Conservation (phyloP, 1,284 basidiomycete genomes). For the Pyrrhoderma noxium region DNA sequence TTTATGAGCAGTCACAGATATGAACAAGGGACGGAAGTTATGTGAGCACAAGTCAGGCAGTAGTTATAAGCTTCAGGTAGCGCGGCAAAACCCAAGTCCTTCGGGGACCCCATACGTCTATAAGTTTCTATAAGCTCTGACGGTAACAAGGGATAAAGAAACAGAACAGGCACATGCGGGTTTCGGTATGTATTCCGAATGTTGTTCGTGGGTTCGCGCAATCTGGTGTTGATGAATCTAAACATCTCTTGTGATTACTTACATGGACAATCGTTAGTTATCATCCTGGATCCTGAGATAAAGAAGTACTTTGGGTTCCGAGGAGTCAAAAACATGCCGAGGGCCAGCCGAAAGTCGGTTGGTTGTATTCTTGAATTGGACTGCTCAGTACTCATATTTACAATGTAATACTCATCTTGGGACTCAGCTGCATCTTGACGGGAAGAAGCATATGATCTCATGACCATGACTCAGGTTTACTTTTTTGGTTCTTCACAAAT, state of each 20-base stretch:
- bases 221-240: neutral
- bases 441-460: too few relatives aligned
- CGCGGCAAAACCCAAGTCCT: too few relatives aligned
- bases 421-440: too few relatives aligned
- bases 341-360: too few relatives aligned
- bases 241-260: conserved; percentile 9
- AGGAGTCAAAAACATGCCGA: neutral
- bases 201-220: neutral
- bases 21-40: neutral
- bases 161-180: neutral
- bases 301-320: conserved; percentile 3
- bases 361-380: too few relatives aligned
- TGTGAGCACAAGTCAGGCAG: too few relatives aligned
- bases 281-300: conserved; percentile 7
- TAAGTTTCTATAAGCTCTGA: conserved; percentile 1
- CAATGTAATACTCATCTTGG: too few relatives aligned
- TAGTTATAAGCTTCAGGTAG: too few relatives aligned
- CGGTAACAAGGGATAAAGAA: neutral
- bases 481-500: too few relatives aligned
- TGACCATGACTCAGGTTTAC: too few relatives aligned
- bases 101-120: too few relatives aligned
- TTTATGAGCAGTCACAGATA: neutral
- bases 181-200: conserved; percentile 5
- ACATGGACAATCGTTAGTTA: conserved; percentile 7
- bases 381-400: too few relatives aligned